A percentile compares a stretch with the other conserved stretches of the same genome.
Conservation (phyloP, 129 eudicot genomes). For the Pittosporum tobira region DNA sequence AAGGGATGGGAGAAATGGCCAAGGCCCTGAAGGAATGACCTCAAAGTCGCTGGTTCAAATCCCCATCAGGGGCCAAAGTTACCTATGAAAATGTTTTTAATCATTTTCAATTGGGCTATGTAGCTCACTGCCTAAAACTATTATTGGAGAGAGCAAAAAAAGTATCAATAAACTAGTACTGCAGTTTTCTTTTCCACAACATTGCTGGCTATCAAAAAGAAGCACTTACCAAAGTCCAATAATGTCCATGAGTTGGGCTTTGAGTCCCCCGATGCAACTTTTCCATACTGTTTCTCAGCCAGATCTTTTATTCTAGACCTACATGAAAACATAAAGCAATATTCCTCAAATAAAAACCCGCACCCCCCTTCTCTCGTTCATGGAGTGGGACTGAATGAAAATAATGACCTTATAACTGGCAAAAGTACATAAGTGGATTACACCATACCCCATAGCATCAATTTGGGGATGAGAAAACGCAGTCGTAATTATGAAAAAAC, state of each 20-base stretch:
- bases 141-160: neutral
- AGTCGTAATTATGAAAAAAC: constrained; percentile 82
- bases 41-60: no score
- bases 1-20: no score
- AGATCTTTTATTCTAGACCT: constrained; percentile 65
- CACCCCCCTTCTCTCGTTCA: neutral
- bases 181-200: no score
- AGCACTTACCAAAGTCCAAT: constrained; percentile 74
- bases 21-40: no score
- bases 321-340: constrained; percentile 15
- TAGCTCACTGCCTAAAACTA: neutral
- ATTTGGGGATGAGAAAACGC: constrained; percentile 92
- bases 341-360: neutral
- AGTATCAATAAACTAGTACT: no score
- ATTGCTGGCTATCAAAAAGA: neutral
- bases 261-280: constrained; percentile 57
- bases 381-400: neutral
- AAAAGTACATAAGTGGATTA: neutral
- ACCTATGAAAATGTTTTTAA: no score
- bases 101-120: neutral
- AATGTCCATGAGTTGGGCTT: constrained; percentile 97
- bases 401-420: neutral
- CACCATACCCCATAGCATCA: constrained; percentile 64
- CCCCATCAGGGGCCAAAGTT: no score
- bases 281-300: constrained; percentile 68